Conservation (phyloP, 495 filamentous ascomycete species). For the Pyrenopolyporus hunteri region DNA sequence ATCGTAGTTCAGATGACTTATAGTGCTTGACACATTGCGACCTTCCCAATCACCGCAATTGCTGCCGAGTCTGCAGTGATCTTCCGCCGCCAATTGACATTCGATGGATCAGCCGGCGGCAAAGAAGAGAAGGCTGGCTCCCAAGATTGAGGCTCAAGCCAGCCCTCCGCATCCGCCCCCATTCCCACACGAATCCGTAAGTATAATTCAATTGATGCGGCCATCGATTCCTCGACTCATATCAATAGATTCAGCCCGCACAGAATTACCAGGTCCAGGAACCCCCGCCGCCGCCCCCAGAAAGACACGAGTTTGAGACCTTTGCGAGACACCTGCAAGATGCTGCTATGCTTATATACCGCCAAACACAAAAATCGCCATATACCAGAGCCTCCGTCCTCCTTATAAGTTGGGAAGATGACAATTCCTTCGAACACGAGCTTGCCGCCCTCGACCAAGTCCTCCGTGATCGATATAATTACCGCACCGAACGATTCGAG, state of each 20-base stretch:
- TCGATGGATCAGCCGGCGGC: slow-evolving; percentile 45
- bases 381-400: slow-evolving; percentile 60
- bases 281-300: slow-evolving; percentile 41
- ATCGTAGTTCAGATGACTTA: slow-evolving; percentile 33
- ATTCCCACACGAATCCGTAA: slow-evolving; percentile 40
- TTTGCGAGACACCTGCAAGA: slow-evolving; percentile 65
- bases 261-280: slow-evolving; percentile 37
- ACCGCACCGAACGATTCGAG: slow-evolving; percentile 56
- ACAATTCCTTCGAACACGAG: slow-evolving; percentile 55
- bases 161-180: slow-evolving; percentile 40
- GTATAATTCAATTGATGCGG: slow-evolving; percentile 36
- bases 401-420: slow-evolving; percentile 62
- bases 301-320: slow-evolving; percentile 62
- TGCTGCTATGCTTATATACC: slow-evolving; percentile 60
- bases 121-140: slow-evolving; percentile 47
- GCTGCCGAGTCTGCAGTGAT: slow-evolving; percentile 3
- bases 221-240: slow-evolving; percentile 25
- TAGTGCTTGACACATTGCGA: slow-evolving; percentile 10
- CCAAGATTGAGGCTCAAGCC: slow-evolving; percentile 44
- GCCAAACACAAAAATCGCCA: slow-evolving; percentile 56
- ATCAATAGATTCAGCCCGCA: slow-evolving; percentile 25
- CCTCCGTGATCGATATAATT: slow-evolving; percentile 60
- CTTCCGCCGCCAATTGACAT: slow-evolving; percentile 31
- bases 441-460: slow-evolving; percentile 55
- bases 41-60: slow-evolving; percentile 21